Evolutionary conservation across 83 land plant genomes (phyloP), one percentile per base, ranked within the genome.

Genomic region (Larix sibirica): DNA sequence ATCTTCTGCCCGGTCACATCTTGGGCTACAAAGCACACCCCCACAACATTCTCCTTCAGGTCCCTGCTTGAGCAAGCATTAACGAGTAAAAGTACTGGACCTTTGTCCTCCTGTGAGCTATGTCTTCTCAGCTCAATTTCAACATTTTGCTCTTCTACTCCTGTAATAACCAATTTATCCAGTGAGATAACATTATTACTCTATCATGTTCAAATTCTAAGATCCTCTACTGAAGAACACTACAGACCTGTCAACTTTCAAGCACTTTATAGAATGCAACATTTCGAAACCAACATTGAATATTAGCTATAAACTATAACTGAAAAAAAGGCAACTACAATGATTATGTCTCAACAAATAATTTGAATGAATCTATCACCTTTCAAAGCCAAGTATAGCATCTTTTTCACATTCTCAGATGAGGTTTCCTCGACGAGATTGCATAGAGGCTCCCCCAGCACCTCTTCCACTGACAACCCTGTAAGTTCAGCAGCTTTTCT

Each of bases 21-120:
- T 83, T 93, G 95, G 10, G 94, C 95, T 31, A 93, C 90, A 82
- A 93, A 93, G 77, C 95, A 93, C 20, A 89, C 94, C 2, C 95
- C 95, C 24, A 93, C 88, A 77, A 93, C 90, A 85, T 82, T 87
- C 17, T 88, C 86, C 10, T 84, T 67, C 12, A 93, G 86, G 77
- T 93, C 95, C 84, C 88, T 81, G 85, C 90, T 91, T 8, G 94
- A 86, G 85, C 95, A 93, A 66, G 95, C 95, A 84, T 93, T 93
- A 17, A 93, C 95, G 44, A 93, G 73, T 61, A 93, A 80, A 40
- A 84, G 85, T 68, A 93, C 85, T 26, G 95, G 89, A 8, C 85
- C 86, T 16, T 81, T 77, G 10, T 91, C 94, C 24, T 59, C 63
- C 36, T 31, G 83, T 59, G 77, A 17, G 4, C 90, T 89, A 83